These are phyloP conservation scores for Wickerhamiella allomyrinae DNA, from an alignment of 805 yeast species.

Conservation along the genomic window DNA sequence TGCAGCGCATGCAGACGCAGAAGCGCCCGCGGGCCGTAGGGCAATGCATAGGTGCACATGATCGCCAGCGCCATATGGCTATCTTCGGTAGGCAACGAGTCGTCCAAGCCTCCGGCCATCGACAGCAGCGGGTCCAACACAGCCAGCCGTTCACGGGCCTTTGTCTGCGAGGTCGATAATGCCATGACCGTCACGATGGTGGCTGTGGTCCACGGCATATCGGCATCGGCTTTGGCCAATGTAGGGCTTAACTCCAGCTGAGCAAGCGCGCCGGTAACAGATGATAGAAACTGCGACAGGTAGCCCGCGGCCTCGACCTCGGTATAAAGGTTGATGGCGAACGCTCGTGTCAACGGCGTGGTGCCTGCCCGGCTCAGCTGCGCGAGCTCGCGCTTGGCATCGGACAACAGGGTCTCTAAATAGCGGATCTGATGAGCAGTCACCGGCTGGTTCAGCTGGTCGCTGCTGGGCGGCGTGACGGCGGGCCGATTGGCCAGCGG, in stretches of 20 bases:
- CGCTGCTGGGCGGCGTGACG: neutral
- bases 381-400: constrained; percentile 12
- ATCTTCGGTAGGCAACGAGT: constrained; percentile 1
- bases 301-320: constrained; percentile 8
- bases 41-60: constrained; percentile 12
- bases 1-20: constrained; percentile 12
- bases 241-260: neutral
- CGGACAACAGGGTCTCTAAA: constrained; percentile 11
- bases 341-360: constrained; percentile 11
- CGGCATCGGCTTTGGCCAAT: constrained; percentile 8
- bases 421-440: constrained; percentile 11
- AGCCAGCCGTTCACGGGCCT: constrained; percentile 3
- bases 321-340: constrained; percentile 7
- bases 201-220: constrained; percentile 13
- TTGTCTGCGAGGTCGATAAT: constrained; percentile 3
- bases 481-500: neutral
- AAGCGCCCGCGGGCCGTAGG: constrained; percentile 12
- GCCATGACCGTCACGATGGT: constrained; percentile 16
- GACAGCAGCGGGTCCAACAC: constrained; percentile 2
- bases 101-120: constrained; percentile 1
- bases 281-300: neutral
- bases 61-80: constrained; percentile 11
- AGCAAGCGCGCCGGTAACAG: neutral
- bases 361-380: constrained; percentile 4
- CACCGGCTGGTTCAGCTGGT: neutral